These are phyloP conservation scores for Pseudogymnoascus verrucosus DNA, from an alignment of 2,329 filamentous ascomycete species.

Conservation along the genomic window DNA sequence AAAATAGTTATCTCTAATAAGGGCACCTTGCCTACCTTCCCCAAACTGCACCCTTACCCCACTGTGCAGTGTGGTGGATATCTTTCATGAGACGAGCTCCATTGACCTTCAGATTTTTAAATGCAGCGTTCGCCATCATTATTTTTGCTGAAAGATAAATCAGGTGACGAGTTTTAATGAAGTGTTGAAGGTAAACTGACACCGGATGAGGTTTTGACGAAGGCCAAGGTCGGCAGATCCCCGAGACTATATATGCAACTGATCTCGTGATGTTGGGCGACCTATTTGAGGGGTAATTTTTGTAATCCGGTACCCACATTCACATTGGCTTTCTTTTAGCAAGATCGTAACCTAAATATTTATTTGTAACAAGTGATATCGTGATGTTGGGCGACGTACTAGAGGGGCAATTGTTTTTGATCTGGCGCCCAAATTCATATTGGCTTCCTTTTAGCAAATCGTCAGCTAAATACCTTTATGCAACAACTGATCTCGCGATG, in stretches of 20 bases:
- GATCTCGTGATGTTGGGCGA: not conserved
- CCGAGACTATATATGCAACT: not conserved
- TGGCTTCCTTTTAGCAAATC: no score
- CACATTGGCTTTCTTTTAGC: not conserved
- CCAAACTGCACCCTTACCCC: conserved; percentile 59
- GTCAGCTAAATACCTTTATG: no score
- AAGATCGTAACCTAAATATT: not conserved
- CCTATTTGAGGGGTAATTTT: not conserved
- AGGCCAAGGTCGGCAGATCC: not conserved
- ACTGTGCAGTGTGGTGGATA: conserved; percentile 58
- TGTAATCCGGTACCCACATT: not conserved
- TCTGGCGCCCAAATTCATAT: no score
- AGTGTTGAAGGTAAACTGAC: not conserved
- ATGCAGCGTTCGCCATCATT: not conserved
- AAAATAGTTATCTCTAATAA: not conserved
- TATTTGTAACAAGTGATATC: no score
- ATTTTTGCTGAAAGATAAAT: not conserved
- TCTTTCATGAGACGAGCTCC: conserved; percentile 52
- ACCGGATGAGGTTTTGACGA: not conserved
- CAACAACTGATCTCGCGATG: no score
- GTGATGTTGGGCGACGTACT: no score
- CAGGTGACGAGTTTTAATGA: not conserved
- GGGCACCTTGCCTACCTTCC: conserved; percentile 48
- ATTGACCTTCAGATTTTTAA: conserved; percentile 43
- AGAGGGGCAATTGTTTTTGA: no score